phyloP scores from a whole-genome alignment of 139 green algal genomes.

The Coccomyxa sp. region DNA sequence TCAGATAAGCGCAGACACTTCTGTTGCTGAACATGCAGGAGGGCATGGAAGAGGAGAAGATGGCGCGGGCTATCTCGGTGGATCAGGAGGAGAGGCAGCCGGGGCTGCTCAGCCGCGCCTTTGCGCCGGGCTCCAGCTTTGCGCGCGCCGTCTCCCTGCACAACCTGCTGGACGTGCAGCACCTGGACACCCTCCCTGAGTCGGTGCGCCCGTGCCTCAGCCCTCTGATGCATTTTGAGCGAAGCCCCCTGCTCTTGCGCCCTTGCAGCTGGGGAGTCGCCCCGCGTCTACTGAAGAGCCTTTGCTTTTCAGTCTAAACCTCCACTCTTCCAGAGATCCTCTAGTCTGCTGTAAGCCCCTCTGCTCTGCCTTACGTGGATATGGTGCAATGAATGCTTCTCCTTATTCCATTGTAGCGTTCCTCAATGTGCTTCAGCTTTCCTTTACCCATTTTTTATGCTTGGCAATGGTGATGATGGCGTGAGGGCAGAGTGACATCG shows the following conservation, averaged over 20 bases:
- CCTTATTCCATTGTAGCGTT: too few relatives aligned
- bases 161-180: conserved; percentile 68
- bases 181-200: too few relatives aligned
- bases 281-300: too few relatives aligned
- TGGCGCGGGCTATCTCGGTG: conserved; percentile 26
- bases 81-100: neutral
- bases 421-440: too few relatives aligned
- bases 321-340: neutral
- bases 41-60: conserved; percentile 38
- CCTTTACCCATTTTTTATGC: too few relatives aligned
- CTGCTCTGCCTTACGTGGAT: too few relatives aligned
- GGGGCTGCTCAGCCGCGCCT: conserved; percentile 40
- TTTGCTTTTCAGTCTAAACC: neutral
- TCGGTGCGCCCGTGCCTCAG: too few relatives aligned
- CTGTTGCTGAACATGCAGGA: neutral
- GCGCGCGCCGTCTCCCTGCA: conserved; percentile 58
- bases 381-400: too few relatives aligned
- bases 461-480: too few relatives aligned
- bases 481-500: too few relatives aligned
- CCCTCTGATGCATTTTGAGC: neutral
- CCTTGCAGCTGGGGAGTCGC: neutral
- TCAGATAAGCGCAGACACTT: neutral
- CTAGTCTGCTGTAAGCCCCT: neutral
- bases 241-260: too few relatives aligned
- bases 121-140: conserved; percentile 14